phyloP scores from a whole-genome alignment of 805 yeast genomes.

The Pichia nanzhaoensis region DNA sequence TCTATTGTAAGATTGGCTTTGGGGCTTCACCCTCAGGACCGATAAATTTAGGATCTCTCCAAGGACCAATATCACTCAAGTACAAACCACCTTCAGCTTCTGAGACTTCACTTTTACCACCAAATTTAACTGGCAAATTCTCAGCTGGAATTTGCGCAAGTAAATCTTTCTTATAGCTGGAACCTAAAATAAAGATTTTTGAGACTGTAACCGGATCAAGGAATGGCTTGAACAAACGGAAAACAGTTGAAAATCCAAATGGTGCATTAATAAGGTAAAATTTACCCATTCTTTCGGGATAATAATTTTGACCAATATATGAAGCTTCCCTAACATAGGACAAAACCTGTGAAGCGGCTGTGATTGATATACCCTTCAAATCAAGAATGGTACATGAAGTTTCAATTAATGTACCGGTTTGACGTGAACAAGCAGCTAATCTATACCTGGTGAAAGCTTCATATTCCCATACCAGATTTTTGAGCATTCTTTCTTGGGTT shows the following conservation, averaged over 20 bases:
- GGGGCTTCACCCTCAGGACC: constrained; percentile 98
- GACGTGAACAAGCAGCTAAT: constrained; percentile 91
- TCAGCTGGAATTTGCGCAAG: constrained; percentile 89
- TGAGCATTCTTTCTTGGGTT: constrained; percentile 91
- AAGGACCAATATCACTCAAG: constrained; percentile 90
- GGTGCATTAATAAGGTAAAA: constrained; percentile 95
- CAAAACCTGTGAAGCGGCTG: constrained; percentile 78
- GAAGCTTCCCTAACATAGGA: constrained; percentile 91
- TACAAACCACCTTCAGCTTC: constrained; percentile 75
- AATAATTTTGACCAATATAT: constrained; percentile 89
- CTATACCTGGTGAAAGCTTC: constrained; percentile 81
- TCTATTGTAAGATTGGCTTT: constrained; percentile 18
- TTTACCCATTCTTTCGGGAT: constrained; percentile 99
- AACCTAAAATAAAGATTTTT: constrained; percentile 83
- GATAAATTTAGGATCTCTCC: constrained; percentile 84
- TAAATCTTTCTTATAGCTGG: constrained; percentile 72
- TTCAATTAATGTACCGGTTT: constrained; percentile 71
- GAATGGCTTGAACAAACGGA: constrained; percentile 85
- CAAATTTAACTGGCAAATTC: constrained; percentile 86
- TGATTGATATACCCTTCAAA: constrained; percentile 85
- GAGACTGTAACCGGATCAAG: constrained; percentile 96
- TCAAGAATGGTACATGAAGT: constrained; percentile 96
- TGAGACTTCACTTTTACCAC: constrained; percentile 66
- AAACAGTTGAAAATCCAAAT: constrained; percentile 93
- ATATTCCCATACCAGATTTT: constrained; percentile 95